Evolutionary conservation across 2,329 filamentous ascomycete genomes (phyloP).

Genomic region (Fusarium nelsonii): DNA sequence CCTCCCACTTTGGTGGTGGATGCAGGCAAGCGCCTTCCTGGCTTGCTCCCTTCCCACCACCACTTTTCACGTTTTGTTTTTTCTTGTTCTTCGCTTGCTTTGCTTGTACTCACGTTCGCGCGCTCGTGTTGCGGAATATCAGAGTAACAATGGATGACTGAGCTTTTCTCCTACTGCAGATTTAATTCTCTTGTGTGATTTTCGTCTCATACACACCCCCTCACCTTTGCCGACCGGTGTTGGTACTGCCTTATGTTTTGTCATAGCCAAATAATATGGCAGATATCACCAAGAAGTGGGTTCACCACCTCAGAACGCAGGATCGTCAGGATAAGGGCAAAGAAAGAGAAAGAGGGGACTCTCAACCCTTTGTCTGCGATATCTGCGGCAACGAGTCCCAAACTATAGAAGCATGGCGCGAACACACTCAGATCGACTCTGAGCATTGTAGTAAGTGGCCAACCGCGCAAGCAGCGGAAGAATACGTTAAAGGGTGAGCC

Average conservation of each 20-base stretch:
- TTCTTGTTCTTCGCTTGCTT: neutral
- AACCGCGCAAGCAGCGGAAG: slow-evolving; percentile 10
- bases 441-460: slow-evolving; percentile 38
- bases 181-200: neutral
- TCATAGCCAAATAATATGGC: slow-evolving; percentile 25
- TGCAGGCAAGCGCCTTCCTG: too few relatives aligned
- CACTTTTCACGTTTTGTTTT: neutral
- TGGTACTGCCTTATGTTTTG: slow-evolving; percentile 21
- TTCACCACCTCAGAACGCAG: slow-evolving; percentile 31
- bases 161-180: slow-evolving; percentile 1
- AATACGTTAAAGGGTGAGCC: slow-evolving; percentile 30
- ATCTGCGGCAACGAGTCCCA: slow-evolving; percentile 45
- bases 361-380: slow-evolving; percentile 10
- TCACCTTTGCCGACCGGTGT: slow-evolving; percentile 6
- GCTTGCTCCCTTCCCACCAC: neutral
- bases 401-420: slow-evolving; percentile 46
- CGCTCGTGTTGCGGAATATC: neutral
- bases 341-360: neutral
- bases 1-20: neutral
- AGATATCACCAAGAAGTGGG: slow-evolving; percentile 34
- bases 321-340: slow-evolving; percentile 29
- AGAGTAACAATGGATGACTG: slow-evolving; percentile 12
- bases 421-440: slow-evolving; percentile 41
- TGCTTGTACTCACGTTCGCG: neutral
- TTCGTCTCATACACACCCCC: neutral